These are phyloP conservation scores for Termitomyces bulborhizus DNA, from an alignment of 768 basidiomycete species.

Conservation along the genomic window DNA sequence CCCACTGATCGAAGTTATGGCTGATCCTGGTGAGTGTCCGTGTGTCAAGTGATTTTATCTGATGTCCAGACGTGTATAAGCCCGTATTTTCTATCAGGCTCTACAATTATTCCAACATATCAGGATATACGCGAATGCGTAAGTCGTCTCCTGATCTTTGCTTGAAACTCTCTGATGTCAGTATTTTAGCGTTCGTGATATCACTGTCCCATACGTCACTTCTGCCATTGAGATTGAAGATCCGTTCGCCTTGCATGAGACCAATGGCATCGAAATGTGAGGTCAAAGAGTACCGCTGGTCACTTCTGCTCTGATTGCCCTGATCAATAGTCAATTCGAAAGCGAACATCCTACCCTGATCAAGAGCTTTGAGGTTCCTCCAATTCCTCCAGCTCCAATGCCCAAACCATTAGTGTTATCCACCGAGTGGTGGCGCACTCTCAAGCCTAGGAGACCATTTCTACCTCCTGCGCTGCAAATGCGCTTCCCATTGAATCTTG, in stretches of 20 bases:
- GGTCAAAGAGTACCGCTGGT: conserved; percentile 12
- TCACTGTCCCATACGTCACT: conserved; percentile 79
- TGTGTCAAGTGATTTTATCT: background rate
- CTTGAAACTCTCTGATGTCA: background rate
- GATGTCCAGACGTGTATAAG: conserved; percentile 25
- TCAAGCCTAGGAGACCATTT: conserved; percentile 33
- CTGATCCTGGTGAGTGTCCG: conserved; percentile 56
- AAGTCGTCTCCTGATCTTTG: conserved; percentile 18
- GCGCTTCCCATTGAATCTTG: conserved; percentile 66
- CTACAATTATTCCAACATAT: conserved; percentile 61
- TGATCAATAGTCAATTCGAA: conserved; percentile 40
- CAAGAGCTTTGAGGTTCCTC: conserved; percentile 41
- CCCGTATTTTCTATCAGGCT: conserved; percentile 70
- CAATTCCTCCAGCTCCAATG: conserved; percentile 32
- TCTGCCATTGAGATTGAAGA: conserved; percentile 67
- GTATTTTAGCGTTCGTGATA: conserved; percentile 53
- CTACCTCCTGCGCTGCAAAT: conserved; percentile 57
- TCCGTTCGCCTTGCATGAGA: conserved; percentile 50
- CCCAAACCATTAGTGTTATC: conserved; percentile 35
- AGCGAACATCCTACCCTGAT: conserved; percentile 55
- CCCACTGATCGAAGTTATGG: conserved; percentile 70
- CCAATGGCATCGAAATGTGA: conserved; percentile 59
- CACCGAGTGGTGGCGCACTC: conserved; percentile 35
- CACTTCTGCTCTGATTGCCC: background rate
- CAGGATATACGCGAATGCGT: conserved; percentile 80